Conservation (phyloP, 257 asterid species). For the Gentiana dahurica region DNA sequence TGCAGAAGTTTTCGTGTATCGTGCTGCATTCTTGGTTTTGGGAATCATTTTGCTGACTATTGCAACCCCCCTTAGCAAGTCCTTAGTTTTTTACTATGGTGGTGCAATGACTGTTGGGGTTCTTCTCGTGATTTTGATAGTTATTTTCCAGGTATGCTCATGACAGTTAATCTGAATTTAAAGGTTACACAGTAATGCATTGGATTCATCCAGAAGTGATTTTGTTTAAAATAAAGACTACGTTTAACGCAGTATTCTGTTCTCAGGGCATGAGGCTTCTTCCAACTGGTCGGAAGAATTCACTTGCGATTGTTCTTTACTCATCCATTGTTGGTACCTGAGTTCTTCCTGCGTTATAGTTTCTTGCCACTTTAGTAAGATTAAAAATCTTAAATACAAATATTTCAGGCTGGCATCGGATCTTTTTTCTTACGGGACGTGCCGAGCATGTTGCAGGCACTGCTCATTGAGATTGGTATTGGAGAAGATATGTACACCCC, state of each 20-base stretch:
- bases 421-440: conserved; percentile 52
- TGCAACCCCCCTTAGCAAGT: conserved; percentile 71
- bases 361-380: conserved; percentile 1
- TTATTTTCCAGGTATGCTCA: conserved; percentile 73
- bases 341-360: conserved; percentile 10
- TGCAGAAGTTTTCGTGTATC: conserved; percentile 61
- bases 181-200: no score
- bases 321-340: conserved; percentile 60
- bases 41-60: conserved; percentile 48
- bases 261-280: conserved; percentile 96
- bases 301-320: conserved; percentile 66
- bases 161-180: neutral
- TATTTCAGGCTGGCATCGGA: conserved; percentile 69
- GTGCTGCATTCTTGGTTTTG: conserved; percentile 53
- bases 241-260: neutral
- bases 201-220: neutral
- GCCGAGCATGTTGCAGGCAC: conserved; percentile 39
- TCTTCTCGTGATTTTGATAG: conserved; percentile 67
- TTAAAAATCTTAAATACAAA: conserved; percentile 5
- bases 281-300: conserved; percentile 77
- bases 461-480: conserved; percentile 55
- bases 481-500: conserved; percentile 76
- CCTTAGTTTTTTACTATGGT: conserved; percentile 69
- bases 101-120: conserved; percentile 75
- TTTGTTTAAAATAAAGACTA: neutral